Percentiles rank a stretch among this genome's conserved stretches.
These are phyloP conservation scores for Pythium phragmitis DNA, from an alignment of 352 stramenopile species.

Conservation along the genomic window DNA sequence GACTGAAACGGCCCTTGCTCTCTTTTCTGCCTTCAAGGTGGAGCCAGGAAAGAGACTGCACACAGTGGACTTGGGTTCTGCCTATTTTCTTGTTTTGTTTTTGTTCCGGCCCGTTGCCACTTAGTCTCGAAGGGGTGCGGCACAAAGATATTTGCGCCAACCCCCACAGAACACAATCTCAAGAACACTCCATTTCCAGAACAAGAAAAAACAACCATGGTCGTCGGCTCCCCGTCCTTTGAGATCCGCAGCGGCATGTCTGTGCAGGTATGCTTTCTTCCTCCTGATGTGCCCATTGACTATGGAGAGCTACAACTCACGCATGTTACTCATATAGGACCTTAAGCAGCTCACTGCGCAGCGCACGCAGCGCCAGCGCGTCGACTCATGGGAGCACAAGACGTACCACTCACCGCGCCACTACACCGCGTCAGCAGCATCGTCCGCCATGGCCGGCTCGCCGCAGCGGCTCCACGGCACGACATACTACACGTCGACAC, in stretches of 20 bases:
- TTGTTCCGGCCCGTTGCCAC: conserved; percentile 24
- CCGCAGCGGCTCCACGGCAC: conserved; percentile 27
- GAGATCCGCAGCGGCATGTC: conserved; percentile 86
- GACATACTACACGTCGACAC: conserved; percentile 19
- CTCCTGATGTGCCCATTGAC: neutral
- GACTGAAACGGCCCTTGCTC: conserved; percentile 24
- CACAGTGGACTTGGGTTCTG: conserved; percentile 13
- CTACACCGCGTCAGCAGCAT: conserved; percentile 19
- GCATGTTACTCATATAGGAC: conserved; percentile 34
- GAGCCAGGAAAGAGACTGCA: conserved; percentile 15
- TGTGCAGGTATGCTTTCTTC: conserved; percentile 47
- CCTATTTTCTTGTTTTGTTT: conserved; percentile 19
- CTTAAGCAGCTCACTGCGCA: conserved; percentile 83
- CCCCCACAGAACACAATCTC: conserved; percentile 1
- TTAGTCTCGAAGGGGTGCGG: conserved; percentile 17
- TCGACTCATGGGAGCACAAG: conserved; percentile 60
- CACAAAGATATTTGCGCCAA: conserved; percentile 29
- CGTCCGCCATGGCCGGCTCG: conserved; percentile 24
- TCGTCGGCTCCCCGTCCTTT: conserved; percentile 26
- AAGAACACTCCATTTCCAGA: neutral
- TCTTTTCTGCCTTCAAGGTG: conserved; percentile 9
- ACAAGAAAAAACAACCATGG: conserved; percentile 12
- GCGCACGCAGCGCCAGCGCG: conserved; percentile 54
- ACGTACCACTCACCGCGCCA: conserved; percentile 52
- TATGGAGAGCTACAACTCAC: neutral